Base-by-base conservation (phyloP, 83 land plant genomes). In the Diphasiastrum complanatum region DNA sequence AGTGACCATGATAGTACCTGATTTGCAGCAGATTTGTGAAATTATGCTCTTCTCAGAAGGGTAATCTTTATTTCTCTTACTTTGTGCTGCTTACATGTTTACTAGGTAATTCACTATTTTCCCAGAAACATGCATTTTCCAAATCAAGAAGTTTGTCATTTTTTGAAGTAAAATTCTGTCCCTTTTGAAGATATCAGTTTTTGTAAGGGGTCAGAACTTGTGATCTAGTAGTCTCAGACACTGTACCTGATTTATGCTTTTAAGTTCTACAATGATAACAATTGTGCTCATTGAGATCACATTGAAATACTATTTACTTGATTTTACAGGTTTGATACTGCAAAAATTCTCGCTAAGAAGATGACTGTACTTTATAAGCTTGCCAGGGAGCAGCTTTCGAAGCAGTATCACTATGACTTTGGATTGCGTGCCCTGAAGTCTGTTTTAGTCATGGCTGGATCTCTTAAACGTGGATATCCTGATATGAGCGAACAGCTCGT, bases 41-140 rank as follows among this genome's bases (percentile, higher is more conserved):
- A 74, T 74, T 41, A 74, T 74, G 77, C 74, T 74, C 5, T 74
- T 74, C 54, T 74, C 77, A 0, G 77, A 74, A 68, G 77, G 77
- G 77, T 68, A 52, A n/a, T 27, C 46, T 27, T 6, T 6, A 55
- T 14, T 27, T 27, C 47, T 10, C 60, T 11, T 45, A 55, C 5
- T 25, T 6, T 50, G 10, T 14, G 20, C n/a, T n/a, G n/a, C 8
- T 14, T 14, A 50, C 6, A 14, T 50, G 20, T 50, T 20, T 50
- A 50, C 52, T 50, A 20, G 22, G n/a, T n/a, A n/a, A n/a, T n/a
- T n/a, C n/a, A n/a, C n/a, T n/a, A n/a, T n/a, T n/a, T n/a, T n/a
- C n/a, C n/a, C n/a, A n/a, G n/a, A n/a, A n/a, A n/a, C n/a, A n/a
- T n/a, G n/a, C n/a, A n/a, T n/a, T n/a, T n/a, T n/a, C n/a, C n/a